Percentiles rank a stretch among this genome's conserved stretches.
Evolutionary conservation across 495 filamentous ascomycete species (phyloP).

Genomic region (Xylaria cubensis): DNA sequence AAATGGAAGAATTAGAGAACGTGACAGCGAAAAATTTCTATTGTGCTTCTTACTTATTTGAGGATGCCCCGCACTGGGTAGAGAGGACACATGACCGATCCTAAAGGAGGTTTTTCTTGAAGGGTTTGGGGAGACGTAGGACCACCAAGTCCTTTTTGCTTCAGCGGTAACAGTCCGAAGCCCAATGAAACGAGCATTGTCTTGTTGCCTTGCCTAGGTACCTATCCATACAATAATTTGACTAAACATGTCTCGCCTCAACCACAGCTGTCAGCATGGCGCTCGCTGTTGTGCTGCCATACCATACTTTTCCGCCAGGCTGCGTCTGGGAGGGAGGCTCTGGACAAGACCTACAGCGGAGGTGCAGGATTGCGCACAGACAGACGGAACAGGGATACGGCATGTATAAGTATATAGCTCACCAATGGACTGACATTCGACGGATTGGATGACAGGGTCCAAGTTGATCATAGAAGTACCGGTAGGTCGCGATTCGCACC

Average conservation of each 20-base stretch:
- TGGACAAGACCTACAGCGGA: neutral
- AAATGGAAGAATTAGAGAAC: neutral
- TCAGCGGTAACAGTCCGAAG: neutral
- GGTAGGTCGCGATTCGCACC: neutral
- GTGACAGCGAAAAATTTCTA: neutral
- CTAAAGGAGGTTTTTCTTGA: neutral
- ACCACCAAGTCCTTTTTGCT: neutral
- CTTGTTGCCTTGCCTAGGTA: conserved; percentile 4
- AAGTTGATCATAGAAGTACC: neutral
- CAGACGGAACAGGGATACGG: neutral
- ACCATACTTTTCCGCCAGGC: neutral
- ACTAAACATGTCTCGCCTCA: neutral
- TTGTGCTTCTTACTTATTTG: neutral
- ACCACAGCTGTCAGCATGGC: conserved; percentile 1
- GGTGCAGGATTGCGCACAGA: conserved; percentile 4
- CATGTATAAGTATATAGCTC: neutral
- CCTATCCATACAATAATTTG: neutral
- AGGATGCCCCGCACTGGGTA: neutral
- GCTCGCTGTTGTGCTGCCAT: neutral
- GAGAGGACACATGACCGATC: neutral
- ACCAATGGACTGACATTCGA: neutral
- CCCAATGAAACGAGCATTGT: neutral
- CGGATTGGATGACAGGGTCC: neutral
- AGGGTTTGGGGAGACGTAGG: neutral
- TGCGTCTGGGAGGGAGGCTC: conserved; percentile 6